Percentiles rank a stretch among this genome's conserved stretches.
Conservation (phyloP, 2,329 filamentous ascomycete species). For the Exophiala alcalophila region DNA sequence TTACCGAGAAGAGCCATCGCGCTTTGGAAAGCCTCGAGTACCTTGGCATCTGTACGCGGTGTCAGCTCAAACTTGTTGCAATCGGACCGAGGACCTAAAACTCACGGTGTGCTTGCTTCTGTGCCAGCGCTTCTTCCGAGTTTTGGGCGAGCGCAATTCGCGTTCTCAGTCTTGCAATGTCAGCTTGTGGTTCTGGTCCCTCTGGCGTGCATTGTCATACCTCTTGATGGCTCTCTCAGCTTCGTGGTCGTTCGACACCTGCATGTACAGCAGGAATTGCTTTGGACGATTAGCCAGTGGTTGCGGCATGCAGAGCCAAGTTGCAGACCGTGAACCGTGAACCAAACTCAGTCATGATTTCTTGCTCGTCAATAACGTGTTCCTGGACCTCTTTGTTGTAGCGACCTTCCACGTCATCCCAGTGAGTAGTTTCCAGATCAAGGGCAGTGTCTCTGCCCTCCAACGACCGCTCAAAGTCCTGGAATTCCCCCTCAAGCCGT, state of each 20-base stretch:
- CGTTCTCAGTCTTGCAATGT: constrained; percentile 65
- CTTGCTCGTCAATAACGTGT: constrained; percentile 61
- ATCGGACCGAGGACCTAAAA: constrained; percentile 16
- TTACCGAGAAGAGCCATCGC: constrained; percentile 45
- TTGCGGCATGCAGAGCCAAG: neutral
- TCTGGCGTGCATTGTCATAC: constrained; percentile 41
- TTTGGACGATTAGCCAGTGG: constrained; percentile 38
- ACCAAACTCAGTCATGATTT: constrained; percentile 65
- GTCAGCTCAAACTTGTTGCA: constrained; percentile 1
- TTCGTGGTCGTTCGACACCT: constrained; percentile 68
- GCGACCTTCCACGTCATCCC: constrained; percentile 69
- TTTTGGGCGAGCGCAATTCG: constrained; percentile 72
- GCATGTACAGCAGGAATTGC: constrained; percentile 79
- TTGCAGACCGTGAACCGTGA: constrained; percentile 59
- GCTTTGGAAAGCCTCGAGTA: constrained; percentile 49
- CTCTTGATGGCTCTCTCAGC: constrained; percentile 74
- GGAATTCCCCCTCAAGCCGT: constrained; percentile 25
- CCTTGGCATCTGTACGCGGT: constrained; percentile 38
- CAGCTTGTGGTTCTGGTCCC: constrained; percentile 8
- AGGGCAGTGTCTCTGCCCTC: constrained; percentile 43
- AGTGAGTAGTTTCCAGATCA: constrained; percentile 63
- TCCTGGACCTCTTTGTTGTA: constrained; percentile 66
- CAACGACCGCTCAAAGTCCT: constrained; percentile 26
- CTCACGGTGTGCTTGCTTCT: constrained; percentile 79
- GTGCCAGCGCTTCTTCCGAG: constrained; percentile 66